Conservation (phyloP, 352 stramenopile species). For the Phytophthora pluvialis region DNA sequence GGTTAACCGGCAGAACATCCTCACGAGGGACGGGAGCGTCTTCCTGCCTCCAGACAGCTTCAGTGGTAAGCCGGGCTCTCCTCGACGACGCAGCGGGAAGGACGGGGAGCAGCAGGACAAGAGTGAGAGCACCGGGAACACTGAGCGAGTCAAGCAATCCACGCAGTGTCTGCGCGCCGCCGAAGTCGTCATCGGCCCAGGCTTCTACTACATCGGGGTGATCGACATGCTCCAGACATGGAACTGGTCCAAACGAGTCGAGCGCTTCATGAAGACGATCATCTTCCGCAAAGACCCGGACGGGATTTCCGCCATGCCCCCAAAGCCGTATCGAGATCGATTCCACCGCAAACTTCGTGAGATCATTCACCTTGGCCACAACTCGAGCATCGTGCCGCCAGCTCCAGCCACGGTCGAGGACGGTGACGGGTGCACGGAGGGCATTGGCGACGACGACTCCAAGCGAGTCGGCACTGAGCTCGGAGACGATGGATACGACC, state of each 20-base stretch:
- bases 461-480: constrained; percentile 13
- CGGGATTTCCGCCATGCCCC: constrained; percentile 81
- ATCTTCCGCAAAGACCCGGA: constrained; percentile 69
- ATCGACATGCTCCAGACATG: constrained; percentile 91
- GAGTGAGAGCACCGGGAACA: neutral
- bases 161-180: constrained; percentile 65
- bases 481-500: constrained; percentile 28
- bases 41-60: constrained; percentile 43
- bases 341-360: constrained; percentile 81
- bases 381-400: constrained; percentile 41
- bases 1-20: constrained; percentile 70
- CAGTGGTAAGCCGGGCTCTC: constrained; percentile 8
- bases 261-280: constrained; percentile 77
- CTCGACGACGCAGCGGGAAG: constrained; percentile 10
- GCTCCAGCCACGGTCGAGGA: constrained; percentile 13
- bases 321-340: constrained; percentile 64
- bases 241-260: constrained; percentile 71
- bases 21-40: constrained; percentile 64
- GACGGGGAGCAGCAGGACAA: constrained; percentile 29
- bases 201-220: constrained; percentile 88
- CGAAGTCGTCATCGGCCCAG: constrained; percentile 81
- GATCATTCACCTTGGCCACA: constrained; percentile 72
- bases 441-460: neutral
- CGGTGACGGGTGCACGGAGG: neutral
- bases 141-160: constrained; percentile 60